Evolutionary conservation across 1,284 basidiomycete species (phyloP), one percentile per base, ranked within the genome.

Genomic region (Marasmius oreades): DNA sequence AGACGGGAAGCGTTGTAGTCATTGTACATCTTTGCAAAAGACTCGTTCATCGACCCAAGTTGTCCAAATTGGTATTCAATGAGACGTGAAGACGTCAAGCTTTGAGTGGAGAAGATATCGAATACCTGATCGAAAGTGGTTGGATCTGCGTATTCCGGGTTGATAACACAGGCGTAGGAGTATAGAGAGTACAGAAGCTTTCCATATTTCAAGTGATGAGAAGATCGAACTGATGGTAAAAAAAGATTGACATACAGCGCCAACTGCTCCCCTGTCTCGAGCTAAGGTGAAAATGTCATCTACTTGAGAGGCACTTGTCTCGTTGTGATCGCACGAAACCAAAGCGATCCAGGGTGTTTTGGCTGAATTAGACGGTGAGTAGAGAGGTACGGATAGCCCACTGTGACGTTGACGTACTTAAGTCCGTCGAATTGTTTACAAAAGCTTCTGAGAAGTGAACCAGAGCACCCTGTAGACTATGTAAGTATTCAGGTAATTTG

Each of bases 311-410:
- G 80, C 75, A 59, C 79, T 70, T 4, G 89, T 90, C 23, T 85
- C 80, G 68, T 93, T 92, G 53, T 68, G 66, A 66, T 94, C 92
- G 69, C 93, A 95, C 11, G 83, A 82, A 47, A 95, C 82, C 63
- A 93, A 80, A 4, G 93, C 93, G 61, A 95, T 90, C 92, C 92
- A 95, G 6, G 93, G 92, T 0, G 92, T 91, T 1, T 73, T 79
- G 26, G 82, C 88, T 91, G 59, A 46, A 53, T 24, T n/a, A 37
- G 31, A 31, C 28, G 31, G 42, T 55, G 10, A 48, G 42, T 52
- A 53, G 44, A 51, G 23, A 18, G 51, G 60, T 55, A 59, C 48
- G 43, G 18, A 51, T 46, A 59, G 39, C 45, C 11, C 39, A 54
- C 53, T 58, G n/a, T 26, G n/a, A 59, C 57, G 48, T 57, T 52